Base-by-base conservation (phyloP, 2,329 filamentous ascomycete genomes). In the Fusarium miscanthi region DNA sequence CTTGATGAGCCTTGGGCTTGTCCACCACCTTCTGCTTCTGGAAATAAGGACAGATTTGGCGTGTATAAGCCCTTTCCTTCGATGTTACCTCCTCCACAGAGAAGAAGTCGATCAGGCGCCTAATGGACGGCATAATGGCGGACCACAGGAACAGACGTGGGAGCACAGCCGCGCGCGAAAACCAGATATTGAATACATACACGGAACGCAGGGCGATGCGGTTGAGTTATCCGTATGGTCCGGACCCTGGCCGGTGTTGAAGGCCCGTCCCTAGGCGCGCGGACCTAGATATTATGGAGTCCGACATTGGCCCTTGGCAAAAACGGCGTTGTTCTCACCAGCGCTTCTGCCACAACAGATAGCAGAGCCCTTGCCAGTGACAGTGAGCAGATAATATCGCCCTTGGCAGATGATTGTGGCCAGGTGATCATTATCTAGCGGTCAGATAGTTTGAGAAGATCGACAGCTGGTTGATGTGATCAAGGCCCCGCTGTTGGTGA, bases 401-500 rank as follows among this genome's bases (percentile, higher is more conserved):
- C 46, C 46, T 71, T 71, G 66, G 52, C 70, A 60, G 68, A 73
- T 62, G 37, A 61, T 51, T 49, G 41, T 63, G 67, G 43, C 56
- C 67, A 65, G 63, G 67, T 53, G 53, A 73, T 27, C 45, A 59
- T 51, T 45, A 61, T 65, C 41, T 72, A 62, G 71, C 56, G 70
- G 70, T 74, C 70, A 68, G 62, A 53, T 59, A 53, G 46, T 56
- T 59, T 30, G 43, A 33, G 16, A 59, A 56, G 65, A 73, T 66
- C 70, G 54, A 60, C 61, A 45, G 42, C 70, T 43, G 63, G 54
- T 68, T 67, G 63, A 62, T 71, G 60, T 74, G 70, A 70, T 72
- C 60, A 70, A 73, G 40, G 38, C 54, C 70, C 70, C 66, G 70
- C 58, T 73, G 70, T 74, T 73, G 70, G 70, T 74, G 70, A 71